These are phyloP conservation scores for Curvularia verruculosa DNA, from an alignment of 2,329 filamentous ascomycete genomes.

Conservation along the genomic window DNA sequence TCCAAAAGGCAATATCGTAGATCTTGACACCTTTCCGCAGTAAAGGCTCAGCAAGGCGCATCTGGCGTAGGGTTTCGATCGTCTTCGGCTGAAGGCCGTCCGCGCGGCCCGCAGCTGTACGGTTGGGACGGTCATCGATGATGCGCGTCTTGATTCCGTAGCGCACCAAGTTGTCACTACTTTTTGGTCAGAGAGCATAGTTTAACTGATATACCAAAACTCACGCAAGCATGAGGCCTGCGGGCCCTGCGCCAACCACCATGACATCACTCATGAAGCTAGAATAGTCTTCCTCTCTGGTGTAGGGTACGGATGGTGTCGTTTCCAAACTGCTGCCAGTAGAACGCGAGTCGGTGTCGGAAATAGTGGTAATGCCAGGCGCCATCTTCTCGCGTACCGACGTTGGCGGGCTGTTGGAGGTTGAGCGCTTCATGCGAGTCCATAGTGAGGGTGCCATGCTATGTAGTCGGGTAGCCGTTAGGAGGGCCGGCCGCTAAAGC, in stretches of 20 bases:
- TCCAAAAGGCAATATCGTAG: slow-evolving; percentile 76
- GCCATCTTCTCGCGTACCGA: slow-evolving; percentile 46
- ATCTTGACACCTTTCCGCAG: slow-evolving; percentile 71
- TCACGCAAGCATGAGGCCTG: slow-evolving; percentile 53
- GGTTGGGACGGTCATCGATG: slow-evolving; percentile 71
- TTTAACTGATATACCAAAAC: slow-evolving; percentile 14
- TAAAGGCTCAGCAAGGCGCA: slow-evolving; percentile 72
- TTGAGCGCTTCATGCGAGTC: slow-evolving; percentile 45
- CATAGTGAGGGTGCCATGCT: slow-evolving; percentile 44
- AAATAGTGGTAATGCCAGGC: slow-evolving; percentile 33
- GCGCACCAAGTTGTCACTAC: slow-evolving; percentile 63
- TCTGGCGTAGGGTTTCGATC: slow-evolving; percentile 76
- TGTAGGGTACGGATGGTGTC: slow-evolving; percentile 25
- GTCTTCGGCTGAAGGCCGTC: slow-evolving; percentile 80
- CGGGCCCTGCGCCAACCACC: slow-evolving; percentile 52
- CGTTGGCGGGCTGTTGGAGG: slow-evolving; percentile 30
- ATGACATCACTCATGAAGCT: slow-evolving; percentile 49
- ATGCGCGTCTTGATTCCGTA: slow-evolving; percentile 70
- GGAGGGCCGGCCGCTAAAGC: slow-evolving; percentile 22
- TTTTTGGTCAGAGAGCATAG: slow-evolving; percentile 9
- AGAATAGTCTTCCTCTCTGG: slow-evolving; percentile 33
- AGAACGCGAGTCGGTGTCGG: slow-evolving; percentile 34
- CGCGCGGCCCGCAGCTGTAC: slow-evolving; percentile 70
- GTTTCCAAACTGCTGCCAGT: slow-evolving; percentile 31
- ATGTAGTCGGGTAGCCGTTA: slow-evolving; percentile 22